Conservation (phyloP, 345 rosid species). For the Cardamine occulta region DNA sequence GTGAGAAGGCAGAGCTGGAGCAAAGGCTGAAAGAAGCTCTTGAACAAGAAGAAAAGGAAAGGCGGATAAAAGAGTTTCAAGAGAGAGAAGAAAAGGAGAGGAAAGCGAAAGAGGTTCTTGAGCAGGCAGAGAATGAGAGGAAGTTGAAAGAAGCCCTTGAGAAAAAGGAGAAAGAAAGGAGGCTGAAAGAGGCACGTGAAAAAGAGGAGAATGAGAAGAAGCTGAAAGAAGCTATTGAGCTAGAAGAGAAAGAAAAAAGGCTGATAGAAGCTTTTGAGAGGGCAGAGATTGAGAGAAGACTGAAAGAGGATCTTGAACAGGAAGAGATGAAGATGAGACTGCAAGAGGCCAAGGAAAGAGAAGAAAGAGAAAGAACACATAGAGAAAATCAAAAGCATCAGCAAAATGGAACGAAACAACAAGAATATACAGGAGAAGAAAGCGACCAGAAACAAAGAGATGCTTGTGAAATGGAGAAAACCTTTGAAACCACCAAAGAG, state of each 20-base stretch:
- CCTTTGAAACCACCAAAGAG: constrained; percentile 41
- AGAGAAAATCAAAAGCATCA: constrained; percentile 48
- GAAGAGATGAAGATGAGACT: constrained; percentile 38
- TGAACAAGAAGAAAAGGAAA: constrained; percentile 57
- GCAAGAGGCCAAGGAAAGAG: constrained; percentile 43
- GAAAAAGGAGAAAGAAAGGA: constrained; percentile 48
- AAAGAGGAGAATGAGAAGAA: constrained; percentile 52
- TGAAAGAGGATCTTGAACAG: constrained; percentile 43
- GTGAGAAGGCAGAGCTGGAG: constrained; percentile 50
- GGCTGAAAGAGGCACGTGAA: constrained; percentile 48
- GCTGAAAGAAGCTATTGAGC: constrained; percentile 44
- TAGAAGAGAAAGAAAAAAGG: constrained; percentile 48
- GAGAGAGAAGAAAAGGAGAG: constrained; percentile 56
- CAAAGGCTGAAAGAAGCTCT: constrained; percentile 46
- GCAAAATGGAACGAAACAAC: constrained; percentile 50
- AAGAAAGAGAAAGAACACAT: constrained; percentile 40
- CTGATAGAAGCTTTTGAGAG: constrained; percentile 39
- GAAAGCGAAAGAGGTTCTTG: constrained; percentile 48
- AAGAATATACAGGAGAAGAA: constrained; percentile 45
- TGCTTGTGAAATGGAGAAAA: constrained; percentile 45
- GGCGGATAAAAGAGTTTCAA: constrained; percentile 46
- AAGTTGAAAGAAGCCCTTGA: constrained; percentile 39
- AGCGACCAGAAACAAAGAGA: constrained; percentile 45
- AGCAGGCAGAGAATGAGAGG: constrained; percentile 47
- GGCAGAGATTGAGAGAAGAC: constrained; percentile 51